Evolutionary conservation across 805 yeast species (phyloP).

Genomic region (Schwanniomyces polymorphus): DNA sequence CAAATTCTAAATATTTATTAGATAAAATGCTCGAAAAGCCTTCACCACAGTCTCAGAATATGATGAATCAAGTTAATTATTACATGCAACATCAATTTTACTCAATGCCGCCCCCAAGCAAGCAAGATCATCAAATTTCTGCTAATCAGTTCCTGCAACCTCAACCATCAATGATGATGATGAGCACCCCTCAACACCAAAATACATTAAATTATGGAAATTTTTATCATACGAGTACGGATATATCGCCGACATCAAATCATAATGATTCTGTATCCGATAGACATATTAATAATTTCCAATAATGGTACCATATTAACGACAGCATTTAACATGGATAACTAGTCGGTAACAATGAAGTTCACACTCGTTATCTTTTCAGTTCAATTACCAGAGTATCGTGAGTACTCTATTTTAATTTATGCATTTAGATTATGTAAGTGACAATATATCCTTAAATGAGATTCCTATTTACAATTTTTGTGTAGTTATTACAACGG

Average conservation of each 20-base stretch:
- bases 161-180: conserved; percentile 30
- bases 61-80: conserved; percentile 15
- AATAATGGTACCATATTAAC: background rate
- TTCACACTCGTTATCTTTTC: background rate
- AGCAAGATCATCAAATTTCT: conserved; percentile 7
- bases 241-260: conserved; percentile 13
- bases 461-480: conserved; percentile 1
- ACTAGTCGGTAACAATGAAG: background rate
- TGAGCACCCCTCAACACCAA: conserved; percentile 46
- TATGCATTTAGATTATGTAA: background rate
- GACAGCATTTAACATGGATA: background rate
- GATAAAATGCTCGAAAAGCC: conserved; percentile 40
- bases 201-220: conserved; percentile 21
- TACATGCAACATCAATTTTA: conserved; percentile 11
- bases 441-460: background rate
- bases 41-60: conserved; percentile 29
- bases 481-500: background rate
- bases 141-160: conserved; percentile 9
- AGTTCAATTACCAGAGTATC: background rate
- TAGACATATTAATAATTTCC: background rate
- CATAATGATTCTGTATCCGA: background rate
- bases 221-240: conserved; percentile 12
- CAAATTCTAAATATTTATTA: conserved; percentile 38
- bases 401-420: background rate
- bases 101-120: conserved; percentile 34